Evolutionary conservation across 306 rosid genomes (phyloP), one percentile per base, ranked within the genome.

Genomic region (Ormosia emarginata): DNA sequence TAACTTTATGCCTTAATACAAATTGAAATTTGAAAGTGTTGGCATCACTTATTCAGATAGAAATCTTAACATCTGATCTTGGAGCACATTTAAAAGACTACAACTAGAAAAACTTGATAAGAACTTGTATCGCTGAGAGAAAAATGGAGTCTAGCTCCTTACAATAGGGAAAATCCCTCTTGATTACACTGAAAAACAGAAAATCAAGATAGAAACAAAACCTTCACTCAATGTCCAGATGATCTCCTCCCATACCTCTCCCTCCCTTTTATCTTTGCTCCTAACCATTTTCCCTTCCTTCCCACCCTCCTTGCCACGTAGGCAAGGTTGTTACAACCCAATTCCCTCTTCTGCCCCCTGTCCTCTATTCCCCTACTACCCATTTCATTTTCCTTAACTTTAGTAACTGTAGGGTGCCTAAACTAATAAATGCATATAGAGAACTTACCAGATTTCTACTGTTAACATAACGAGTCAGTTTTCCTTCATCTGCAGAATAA

Each of bases 401-500:
- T 11, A 47, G 53, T 47, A 3, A 47, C 13, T 6, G 4, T 47
- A 6, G 53, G 14, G 53, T 47, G 53, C 15, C 53, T 47, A 47
- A 47, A 47, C 69, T 29, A 68, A 64, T 47, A 80, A 49, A 58
- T 24, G 67, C 34, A 53, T 61, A 29, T 64, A 80, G 66, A 82
- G 47, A 75, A 70, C 83, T 72, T 86, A 89, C 97, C 85, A 15
- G 63, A 79, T 77, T 89, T 86, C 83, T 87, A 76, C 80, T 85
- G 81, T 91, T 93, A 83, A 77, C 79, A 83, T 91, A 93, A 49
- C 61, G 82, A 75, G 85, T 87, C 77, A 93, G 88, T 63, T 84
- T 91, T 85, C 94, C 92, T 65, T 91, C 92, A 62, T 84, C 84
- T 34, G 81, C 85, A 69, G 97, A 91, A 91, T 84, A 93, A 81